Evolutionary conservation across 1,139 yeast genomes (phyloP).

Genomic region (Debaryomyces psychrophilus): DNA sequence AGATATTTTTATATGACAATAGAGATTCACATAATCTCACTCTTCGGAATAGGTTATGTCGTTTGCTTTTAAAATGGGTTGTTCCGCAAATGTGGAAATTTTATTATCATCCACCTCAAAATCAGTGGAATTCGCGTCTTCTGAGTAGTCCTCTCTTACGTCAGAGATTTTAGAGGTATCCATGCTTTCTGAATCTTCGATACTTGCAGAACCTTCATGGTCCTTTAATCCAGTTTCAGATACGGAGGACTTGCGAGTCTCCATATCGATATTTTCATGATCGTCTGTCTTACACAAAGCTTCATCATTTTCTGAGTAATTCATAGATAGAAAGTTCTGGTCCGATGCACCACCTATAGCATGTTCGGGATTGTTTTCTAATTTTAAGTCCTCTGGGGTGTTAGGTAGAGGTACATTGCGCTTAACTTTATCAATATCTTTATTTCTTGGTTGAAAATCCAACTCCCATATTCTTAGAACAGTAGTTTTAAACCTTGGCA

Average conservation of each 20-base stretch:
- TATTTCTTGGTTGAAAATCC: conserved; percentile 16
- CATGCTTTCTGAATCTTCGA: background rate
- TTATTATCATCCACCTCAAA: too few species aligned
- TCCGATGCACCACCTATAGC: background rate
- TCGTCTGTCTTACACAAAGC: background rate
- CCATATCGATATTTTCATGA: background rate
- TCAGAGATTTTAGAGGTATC: too few species aligned
- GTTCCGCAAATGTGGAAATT: too few species aligned
- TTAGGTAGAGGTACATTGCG: background rate
- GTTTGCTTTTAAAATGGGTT: too few species aligned
- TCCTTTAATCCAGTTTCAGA: background rate
- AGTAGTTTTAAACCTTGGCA: conserved; percentile 33
- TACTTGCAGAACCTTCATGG: background rate
- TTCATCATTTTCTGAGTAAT: background rate
- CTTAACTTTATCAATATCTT: background rate
- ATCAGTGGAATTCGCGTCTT: too few species aligned
- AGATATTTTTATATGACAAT: too few species aligned
- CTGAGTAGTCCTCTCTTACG: too few species aligned
- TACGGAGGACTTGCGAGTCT: background rate
- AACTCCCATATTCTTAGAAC: conserved; percentile 45
- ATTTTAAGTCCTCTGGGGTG: background rate
- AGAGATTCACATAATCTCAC: too few species aligned
- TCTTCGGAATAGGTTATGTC: too few species aligned
- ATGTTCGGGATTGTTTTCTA: background rate
- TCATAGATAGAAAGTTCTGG: background rate